Evolutionary conservation across 805 yeast genomes (phyloP).

Genomic region (Sugiyamaella americana): DNA sequence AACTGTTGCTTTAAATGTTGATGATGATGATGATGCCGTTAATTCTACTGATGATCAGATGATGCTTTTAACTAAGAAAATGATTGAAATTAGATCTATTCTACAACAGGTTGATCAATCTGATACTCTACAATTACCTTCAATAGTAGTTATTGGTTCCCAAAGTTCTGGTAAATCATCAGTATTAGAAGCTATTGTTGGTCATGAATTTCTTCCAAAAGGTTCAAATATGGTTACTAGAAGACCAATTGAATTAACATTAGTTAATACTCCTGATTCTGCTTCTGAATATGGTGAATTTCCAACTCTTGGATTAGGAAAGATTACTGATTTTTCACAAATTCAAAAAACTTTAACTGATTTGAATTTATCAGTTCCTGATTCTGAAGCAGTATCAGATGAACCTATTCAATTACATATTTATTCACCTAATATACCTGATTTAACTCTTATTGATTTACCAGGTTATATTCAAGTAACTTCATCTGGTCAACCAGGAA

Average conservation of each 20-base stretch:
- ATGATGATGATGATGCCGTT: slow-evolving; percentile 22
- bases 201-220: slow-evolving; percentile 95
- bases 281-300: slow-evolving; percentile 89
- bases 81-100: slow-evolving; percentile 90
- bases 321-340: slow-evolving; percentile 78
- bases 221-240: slow-evolving; percentile 98
- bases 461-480: slow-evolving; percentile 98
- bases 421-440: slow-evolving; percentile 86
- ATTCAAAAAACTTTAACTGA: slow-evolving; percentile 86
- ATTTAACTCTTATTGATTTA: slow-evolving; percentile 85
- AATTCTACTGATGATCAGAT: slow-evolving; percentile 59
- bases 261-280: slow-evolving; percentile 75
- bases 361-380: slow-evolving; percentile 87
- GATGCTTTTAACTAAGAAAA: slow-evolving; percentile 83
- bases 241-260: slow-evolving; percentile 91
- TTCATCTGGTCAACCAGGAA: slow-evolving; percentile 91
- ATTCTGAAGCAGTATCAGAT: slow-evolving; percentile 74
- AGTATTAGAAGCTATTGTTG: slow-evolving; percentile 91
- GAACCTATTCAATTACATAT: slow-evolving; percentile 93
- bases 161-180: slow-evolving; percentile 97
- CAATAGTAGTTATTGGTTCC: slow-evolving; percentile 95
- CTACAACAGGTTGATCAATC: slow-evolving; percentile 68
- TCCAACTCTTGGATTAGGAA: slow-evolving; percentile 78
- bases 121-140: slow-evolving; percentile 76
- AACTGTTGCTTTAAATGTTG: slow-evolving; percentile 42